Evolutionary conservation across 257 asterid species (phyloP), one percentile per base, ranked within the genome.

Genomic region (Cinchona pubescens): DNA sequence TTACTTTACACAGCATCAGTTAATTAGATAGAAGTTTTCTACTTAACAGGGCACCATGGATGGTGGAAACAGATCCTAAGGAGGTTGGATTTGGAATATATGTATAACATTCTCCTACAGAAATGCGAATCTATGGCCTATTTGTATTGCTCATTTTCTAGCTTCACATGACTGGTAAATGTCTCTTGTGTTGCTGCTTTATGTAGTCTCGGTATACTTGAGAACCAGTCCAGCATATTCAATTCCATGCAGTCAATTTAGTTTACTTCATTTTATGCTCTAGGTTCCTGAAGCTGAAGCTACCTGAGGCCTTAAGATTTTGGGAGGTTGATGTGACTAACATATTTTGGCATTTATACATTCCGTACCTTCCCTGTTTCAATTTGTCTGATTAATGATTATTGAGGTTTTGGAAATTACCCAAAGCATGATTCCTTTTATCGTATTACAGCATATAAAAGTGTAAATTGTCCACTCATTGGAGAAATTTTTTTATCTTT

Each of bases 1-100:
- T 48, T 4, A 40, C 10, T 78, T 55, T 72, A 72, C 46, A n/a
- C 60, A 10, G 8, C 35, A 49, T 37, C 11, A 7, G 38, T 59
- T 32, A n/a, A 51, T 59, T 62, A 56, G 72, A 61, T 43, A 13
- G 27, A 58, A 4, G 45, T 56, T 53, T 67, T 73, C 55, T 25
- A 71, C 75, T 62, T 56, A 32, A 63, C 79, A 92, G 98, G 87
- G 94, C 98, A 73, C 99, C 98, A 7, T 92, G 97, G 99, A 95
- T 95, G 98, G 97, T 92, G 53, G 99, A 92, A 84, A 90, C 93
- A 45, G 73, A 88, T 75, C 97, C 98, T 13, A 92, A 92, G 84
- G 97, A 92, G 84, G 32, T 92, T 29, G 99, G 98, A 19, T 86
- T 95, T 8, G 98, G 99, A 74, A 95, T 92, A 48, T 94, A 87